Evolutionary conservation across 352 stramenopile species (phyloP).

Genomic region (Pythium plurisporium): DNA sequence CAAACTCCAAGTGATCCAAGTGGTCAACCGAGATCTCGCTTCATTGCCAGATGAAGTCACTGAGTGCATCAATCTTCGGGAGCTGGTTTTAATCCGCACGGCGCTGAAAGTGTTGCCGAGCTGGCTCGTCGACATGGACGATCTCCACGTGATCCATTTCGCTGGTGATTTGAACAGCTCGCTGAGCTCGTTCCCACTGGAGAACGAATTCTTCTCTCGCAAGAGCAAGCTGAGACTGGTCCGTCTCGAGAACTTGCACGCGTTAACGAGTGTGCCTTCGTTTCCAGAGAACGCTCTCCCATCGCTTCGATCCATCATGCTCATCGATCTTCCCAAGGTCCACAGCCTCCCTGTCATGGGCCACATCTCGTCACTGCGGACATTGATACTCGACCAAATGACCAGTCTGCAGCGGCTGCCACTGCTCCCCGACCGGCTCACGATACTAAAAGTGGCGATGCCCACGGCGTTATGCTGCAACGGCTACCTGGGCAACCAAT

Average conservation of each 20-base stretch:
- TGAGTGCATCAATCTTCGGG: conserved; percentile 3
- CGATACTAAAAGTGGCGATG: conserved; percentile 4
- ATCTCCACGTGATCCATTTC: conserved; percentile 13
- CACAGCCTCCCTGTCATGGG: conserved; percentile 10
- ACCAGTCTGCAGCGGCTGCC: conserved; percentile 3
- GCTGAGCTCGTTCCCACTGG: conserved; percentile 3
- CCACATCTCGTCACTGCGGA: not conserved
- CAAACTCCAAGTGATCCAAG: conserved; percentile 11
- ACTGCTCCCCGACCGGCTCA: not conserved
- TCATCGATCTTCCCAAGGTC: not conserved
- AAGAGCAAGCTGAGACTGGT: not conserved
- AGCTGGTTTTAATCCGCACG: conserved; percentile 5
- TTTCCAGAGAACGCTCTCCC: not conserved
- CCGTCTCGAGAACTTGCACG: conserved; percentile 1
- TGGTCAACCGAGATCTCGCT: conserved; percentile 8
- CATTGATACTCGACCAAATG: conserved; percentile 2
- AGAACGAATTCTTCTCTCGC: not conserved
- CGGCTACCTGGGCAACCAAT: conserved; percentile 6
- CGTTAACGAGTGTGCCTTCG: not conserved
- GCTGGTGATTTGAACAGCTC: conserved; percentile 9
- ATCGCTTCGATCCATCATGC: not conserved
- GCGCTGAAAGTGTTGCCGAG: not conserved
- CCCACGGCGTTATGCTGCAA: conserved; percentile 20
- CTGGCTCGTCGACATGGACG: conserved; percentile 12
- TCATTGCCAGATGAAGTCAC: not conserved